Conservation (phyloP, 2,329 filamentous ascomycete species). For the Paraconiothyrium sp. region DNA sequence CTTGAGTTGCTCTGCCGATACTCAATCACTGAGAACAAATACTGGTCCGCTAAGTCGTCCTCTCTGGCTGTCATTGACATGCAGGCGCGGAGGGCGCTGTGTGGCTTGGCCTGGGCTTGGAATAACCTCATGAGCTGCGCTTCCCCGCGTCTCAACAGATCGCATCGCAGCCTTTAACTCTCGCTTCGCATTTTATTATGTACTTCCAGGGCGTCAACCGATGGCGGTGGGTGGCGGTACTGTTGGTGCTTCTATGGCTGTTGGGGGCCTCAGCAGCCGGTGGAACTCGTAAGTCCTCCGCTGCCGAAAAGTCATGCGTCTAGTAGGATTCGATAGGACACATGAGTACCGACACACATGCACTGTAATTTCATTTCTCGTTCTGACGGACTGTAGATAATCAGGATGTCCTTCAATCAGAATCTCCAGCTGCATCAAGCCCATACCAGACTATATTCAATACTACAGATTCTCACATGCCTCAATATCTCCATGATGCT, state of each 20-base stretch:
- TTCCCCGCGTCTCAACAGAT: neutral
- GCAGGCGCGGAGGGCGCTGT: too few species aligned
- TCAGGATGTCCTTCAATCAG: neutral
- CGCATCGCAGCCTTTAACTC: neutral
- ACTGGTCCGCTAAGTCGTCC: too few species aligned
- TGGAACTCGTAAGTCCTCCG: neutral
- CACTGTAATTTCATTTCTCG: neutral
- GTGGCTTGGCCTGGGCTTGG: too few species aligned
- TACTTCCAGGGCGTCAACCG: neutral
- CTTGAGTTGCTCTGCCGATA: too few species aligned
- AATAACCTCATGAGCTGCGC: neutral
- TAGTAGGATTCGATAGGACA: neutral
- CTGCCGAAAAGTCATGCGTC: neutral
- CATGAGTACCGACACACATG: neutral
- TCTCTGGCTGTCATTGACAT: too few species aligned
- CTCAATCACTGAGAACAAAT: too few species aligned
- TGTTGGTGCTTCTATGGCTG: neutral
- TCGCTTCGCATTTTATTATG: neutral
- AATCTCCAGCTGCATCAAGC: neutral
- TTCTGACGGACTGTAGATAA: neutral
- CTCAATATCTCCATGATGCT: slow-evolving; percentile 59
- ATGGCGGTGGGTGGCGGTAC: neutral
- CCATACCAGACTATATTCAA: neutral
- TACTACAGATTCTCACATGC: slow-evolving; percentile 21
- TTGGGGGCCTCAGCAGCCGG: neutral